phyloP scores from a whole-genome alignment of 208 protist genomes.

The Jaenimonas drosophilae region DNA sequence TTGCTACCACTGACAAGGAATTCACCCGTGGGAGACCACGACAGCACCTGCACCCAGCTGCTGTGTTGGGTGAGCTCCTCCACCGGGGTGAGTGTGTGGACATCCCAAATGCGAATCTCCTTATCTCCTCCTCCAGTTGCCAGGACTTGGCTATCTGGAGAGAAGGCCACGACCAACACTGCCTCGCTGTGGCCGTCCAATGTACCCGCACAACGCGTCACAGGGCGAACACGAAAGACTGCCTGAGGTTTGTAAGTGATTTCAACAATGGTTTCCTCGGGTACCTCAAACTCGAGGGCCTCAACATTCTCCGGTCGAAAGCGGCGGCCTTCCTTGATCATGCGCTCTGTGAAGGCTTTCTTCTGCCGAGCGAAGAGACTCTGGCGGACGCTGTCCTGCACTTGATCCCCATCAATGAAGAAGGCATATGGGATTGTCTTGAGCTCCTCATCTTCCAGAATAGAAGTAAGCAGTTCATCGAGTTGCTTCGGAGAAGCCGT shows the following conservation, averaged over 20 bases:
- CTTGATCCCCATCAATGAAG: constrained; percentile 92
- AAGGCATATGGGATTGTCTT: constrained; percentile 92
- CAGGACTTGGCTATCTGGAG: constrained; percentile 89
- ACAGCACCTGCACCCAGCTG: constrained; percentile 94
- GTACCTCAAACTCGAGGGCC: constrained; percentile 57
- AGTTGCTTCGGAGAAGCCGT: constrained; percentile 82
- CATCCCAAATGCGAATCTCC: constrained; percentile 97
- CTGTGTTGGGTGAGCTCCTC: constrained; percentile 89
- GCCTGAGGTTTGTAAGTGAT: constrained; percentile 95
- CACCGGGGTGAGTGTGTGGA: constrained; percentile 91
- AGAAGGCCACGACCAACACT: constrained; percentile 92
- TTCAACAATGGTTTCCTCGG: constrained; percentile 77
- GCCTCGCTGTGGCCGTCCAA: constrained; percentile 94
- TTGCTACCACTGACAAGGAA: constrained; percentile 91
- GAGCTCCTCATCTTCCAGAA: constrained; percentile 69
- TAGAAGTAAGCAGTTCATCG: constrained; percentile 72
- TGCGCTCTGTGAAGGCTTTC: constrained; percentile 59
- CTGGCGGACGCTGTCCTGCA: constrained; percentile 81
- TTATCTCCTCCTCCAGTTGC: constrained; percentile 94
- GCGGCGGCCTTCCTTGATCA: constrained; percentile 75
- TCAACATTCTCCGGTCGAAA: constrained; percentile 74
- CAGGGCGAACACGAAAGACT: constrained; percentile 93
- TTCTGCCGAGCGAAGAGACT: constrained; percentile 72
- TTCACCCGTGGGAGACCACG: constrained; percentile 93
- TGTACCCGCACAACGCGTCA: constrained; percentile 90